These are phyloP conservation scores for Boeremia lycopersici DNA, from an alignment of 2,329 filamentous ascomycete species.

Conservation along the genomic window DNA sequence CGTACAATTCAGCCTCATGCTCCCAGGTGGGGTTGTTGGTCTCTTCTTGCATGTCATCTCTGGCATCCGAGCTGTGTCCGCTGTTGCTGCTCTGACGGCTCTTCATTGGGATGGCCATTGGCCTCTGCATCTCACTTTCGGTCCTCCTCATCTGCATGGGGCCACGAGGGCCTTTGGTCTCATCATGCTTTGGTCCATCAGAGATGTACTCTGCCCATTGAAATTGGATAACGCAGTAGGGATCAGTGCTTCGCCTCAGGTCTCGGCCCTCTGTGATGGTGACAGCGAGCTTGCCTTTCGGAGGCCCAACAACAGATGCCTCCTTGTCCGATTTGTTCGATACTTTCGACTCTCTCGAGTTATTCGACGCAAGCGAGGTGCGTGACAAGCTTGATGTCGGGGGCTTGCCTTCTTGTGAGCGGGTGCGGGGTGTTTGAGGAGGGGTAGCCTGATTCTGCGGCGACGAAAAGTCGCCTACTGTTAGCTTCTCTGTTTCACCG, in stretches of 20 bases:
- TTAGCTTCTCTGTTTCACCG: conserved; percentile 84
- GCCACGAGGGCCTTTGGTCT: conserved; percentile 48
- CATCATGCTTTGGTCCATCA: conserved; percentile 73
- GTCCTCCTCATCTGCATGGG: conserved; percentile 64
- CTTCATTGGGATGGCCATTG: conserved; percentile 96
- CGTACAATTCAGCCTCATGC: conserved; percentile 93
- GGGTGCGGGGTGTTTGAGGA: conserved; percentile 85
- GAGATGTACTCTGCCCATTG: conserved; percentile 97
- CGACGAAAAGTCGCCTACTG: conserved; percentile 69
- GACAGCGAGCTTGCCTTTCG: conserved; percentile 88
- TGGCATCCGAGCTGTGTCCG: conserved; percentile 68
- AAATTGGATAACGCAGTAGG: conserved; percentile 95
- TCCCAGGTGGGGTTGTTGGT: conserved; percentile 93
- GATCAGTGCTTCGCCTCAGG: conserved; percentile 80
- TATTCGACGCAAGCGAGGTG: conserved; percentile 56
- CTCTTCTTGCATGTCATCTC: conserved; percentile 63
- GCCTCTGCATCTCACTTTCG: conserved; percentile 79
- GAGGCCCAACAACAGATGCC: conserved; percentile 69
- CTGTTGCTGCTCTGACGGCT: conserved; percentile 97
- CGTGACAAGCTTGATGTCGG: conserved; percentile 55
- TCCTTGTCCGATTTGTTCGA: conserved; percentile 39
- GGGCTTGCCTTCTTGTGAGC: conserved; percentile 68
- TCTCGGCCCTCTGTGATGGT: conserved; percentile 86
- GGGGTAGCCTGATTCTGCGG: conserved; percentile 83
- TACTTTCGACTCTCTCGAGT: conserved; percentile 28